Evolutionary conservation across 208 protist genomes (phyloP), one percentile per base, ranked within the genome.

Genomic region (Borovskyia barvae): DNA sequence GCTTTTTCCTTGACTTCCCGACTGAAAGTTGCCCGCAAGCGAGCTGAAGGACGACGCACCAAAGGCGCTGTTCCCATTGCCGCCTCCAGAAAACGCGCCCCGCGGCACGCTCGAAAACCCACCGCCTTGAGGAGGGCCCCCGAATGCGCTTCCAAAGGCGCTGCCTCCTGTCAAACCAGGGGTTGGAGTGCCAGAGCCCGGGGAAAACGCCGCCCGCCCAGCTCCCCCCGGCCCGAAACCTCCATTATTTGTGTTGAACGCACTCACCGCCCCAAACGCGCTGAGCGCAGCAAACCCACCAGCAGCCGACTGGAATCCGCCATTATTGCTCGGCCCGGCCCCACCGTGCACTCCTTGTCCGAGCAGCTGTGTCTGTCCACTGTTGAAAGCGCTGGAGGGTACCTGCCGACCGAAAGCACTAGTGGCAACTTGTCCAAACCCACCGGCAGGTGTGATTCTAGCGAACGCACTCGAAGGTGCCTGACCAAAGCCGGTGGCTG

Each of bases 1-100:
- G n/a, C n/a, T n/a, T n/a, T n/a, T n/a, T n/a, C n/a, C n/a, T n/a
- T 33, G 35, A 3, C 37, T 20, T 3, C 49, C 35, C 32, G 29
- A 52, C 25, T 64, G 48, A 11, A 71, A 71, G 9, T 49, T 48
- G 22, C 24, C 54, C 1, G 64, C 64, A 6, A 71, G 17, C 12
- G 64, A 71, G 37, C 22, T 59, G 49, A 71, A 71, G 0, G 64
- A 64, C 3, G 64, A 71, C 9, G 64, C 55, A 1, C 47, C 64
- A 40, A 71, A 71, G 7, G 55, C 55, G 12, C 55, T 59, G 20
- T 53, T 59, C 17, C 55, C 42, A 32, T 58, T 64, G 11, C 52
- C 39, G 3, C 63, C 63, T 8, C 63, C 63, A 1, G 55, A 71
- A 20, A 71, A 71, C 1, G 64, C 64, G 26, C 55, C 55, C 28